Evolutionary conservation across 805 yeast genomes (phyloP).

Genomic region (Saccharomycopsis amapae): DNA sequence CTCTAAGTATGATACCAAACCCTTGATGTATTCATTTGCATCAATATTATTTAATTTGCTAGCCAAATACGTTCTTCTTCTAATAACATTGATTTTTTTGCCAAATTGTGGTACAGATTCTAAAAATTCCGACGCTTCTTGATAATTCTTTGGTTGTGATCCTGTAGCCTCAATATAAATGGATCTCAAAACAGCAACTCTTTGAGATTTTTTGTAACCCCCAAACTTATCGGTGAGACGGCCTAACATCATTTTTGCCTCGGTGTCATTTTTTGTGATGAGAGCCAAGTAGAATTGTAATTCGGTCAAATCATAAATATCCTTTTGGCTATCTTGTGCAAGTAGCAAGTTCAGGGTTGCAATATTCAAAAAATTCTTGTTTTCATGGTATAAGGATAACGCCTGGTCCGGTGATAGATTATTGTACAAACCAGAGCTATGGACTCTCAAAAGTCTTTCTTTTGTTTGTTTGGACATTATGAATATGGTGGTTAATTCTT

Average conservation of each 20-base stretch:
- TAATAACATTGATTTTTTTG: conserved; percentile 20
- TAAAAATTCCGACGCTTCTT: conserved; percentile 33
- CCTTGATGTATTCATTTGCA: conserved; percentile 41
- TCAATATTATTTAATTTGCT: conserved; percentile 15
- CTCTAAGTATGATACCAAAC: conserved; percentile 48
- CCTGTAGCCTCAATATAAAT: conserved; percentile 47
- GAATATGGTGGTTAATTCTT: too few relatives aligned
- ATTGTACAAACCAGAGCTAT: conserved; percentile 44
- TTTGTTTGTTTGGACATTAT: conserved; percentile 25
- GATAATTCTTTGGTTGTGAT: conserved; percentile 11
- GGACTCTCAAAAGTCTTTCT: conserved; percentile 44
- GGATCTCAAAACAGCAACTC: conserved; percentile 49
- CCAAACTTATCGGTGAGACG: conserved; percentile 62
- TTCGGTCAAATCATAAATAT: conserved; percentile 56
- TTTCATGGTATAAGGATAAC: conserved; percentile 35
- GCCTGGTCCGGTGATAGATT: conserved; percentile 41
- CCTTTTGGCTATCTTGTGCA: conserved; percentile 27
- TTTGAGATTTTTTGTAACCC: conserved; percentile 42
- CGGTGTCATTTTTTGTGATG: conserved; percentile 55
- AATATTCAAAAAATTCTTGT: conserved; percentile 25
- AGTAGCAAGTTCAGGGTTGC: background rate
- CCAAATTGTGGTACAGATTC: conserved; percentile 23
- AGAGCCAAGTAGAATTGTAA: conserved; percentile 63
- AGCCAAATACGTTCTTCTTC: conserved; percentile 24
- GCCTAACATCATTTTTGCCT: conserved; percentile 62